Evolutionary conservation across 441 rosid species (phyloP).

Genomic region (Kokia cookei): DNA sequence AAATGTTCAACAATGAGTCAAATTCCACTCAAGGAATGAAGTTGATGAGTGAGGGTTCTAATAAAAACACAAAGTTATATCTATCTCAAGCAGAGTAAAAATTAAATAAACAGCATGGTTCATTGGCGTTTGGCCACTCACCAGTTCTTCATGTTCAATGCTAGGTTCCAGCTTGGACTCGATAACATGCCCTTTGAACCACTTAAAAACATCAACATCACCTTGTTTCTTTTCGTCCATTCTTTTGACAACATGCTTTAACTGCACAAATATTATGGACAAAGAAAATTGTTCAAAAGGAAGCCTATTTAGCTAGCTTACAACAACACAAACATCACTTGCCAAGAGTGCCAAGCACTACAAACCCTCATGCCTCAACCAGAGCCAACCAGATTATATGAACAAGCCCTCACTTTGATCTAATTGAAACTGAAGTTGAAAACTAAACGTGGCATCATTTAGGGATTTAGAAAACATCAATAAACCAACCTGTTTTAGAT

Average conservation of each 20-base stretch:
- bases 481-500: constrained; percentile 59
- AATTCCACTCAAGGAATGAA: neutral
- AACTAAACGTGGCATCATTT: neutral
- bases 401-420: neutral
- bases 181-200: constrained; percentile 78
- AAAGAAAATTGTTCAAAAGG: constrained; percentile 5
- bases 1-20: neutral
- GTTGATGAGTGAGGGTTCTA: neutral
- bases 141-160: constrained; percentile 70
- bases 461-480: neutral
- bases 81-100: constrained; percentile 1
- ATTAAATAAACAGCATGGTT: constrained; percentile 5
- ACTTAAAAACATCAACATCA: constrained; percentile 55
- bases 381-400: neutral
- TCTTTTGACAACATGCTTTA: constrained; percentile 55
- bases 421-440: neutral
- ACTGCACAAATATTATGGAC: constrained; percentile 27
- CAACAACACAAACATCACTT: neutral
- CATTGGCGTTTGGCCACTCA: constrained; percentile 33
- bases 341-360: neutral
- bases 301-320: neutral
- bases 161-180: constrained; percentile 71
- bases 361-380: neutral
- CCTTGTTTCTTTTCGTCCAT: constrained; percentile 59
- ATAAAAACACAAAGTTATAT: neutral